These are phyloP conservation scores for Xylariaceae sp. DNA, from an alignment of 2,329 filamentous ascomycete genomes.

Conservation along the genomic window DNA sequence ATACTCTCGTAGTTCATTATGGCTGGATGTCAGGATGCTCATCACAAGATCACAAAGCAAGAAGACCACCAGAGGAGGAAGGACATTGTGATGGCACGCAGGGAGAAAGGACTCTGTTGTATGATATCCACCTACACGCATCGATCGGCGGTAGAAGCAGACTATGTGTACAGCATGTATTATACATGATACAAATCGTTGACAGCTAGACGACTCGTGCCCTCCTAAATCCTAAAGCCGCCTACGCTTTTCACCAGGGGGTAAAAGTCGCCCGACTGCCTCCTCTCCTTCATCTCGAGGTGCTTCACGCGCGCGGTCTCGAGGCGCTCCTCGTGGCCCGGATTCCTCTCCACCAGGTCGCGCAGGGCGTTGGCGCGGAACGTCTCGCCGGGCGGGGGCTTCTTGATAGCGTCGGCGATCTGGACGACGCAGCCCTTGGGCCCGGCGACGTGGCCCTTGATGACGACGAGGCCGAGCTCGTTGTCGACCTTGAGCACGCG, in stretches of 20 bases:
- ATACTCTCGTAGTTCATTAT: no score
- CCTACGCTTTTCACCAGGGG: no score
- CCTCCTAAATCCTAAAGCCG: background rate
- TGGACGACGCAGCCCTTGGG: constrained; percentile 80
- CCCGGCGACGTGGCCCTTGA: constrained; percentile 79
- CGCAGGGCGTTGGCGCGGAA: constrained; percentile 39
- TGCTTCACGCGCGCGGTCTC: constrained; percentile 43
- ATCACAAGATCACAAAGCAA: no score
- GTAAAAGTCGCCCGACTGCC: no score
- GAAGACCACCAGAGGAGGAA: no score
- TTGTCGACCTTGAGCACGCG: constrained; percentile 82
- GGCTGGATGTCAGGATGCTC: no score
- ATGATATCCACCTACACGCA: no score
- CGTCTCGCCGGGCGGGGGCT: constrained; percentile 48
- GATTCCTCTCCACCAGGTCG: constrained; percentile 38
- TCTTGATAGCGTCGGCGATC: constrained; percentile 87
- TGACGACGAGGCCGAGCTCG: constrained; percentile 78
- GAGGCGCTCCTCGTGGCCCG: constrained; percentile 37
- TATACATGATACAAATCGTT: constrained; percentile 21
- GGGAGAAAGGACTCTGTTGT: no score
- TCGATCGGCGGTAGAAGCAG: no score
- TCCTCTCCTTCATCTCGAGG: constrained; percentile 45
- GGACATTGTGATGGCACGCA: no score
- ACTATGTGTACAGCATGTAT: constrained; percentile 25
- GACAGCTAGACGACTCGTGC: no score